Base-by-base conservation (phyloP, 2,329 filamentous ascomycete genomes). In the Colletotrichum phormii region DNA sequence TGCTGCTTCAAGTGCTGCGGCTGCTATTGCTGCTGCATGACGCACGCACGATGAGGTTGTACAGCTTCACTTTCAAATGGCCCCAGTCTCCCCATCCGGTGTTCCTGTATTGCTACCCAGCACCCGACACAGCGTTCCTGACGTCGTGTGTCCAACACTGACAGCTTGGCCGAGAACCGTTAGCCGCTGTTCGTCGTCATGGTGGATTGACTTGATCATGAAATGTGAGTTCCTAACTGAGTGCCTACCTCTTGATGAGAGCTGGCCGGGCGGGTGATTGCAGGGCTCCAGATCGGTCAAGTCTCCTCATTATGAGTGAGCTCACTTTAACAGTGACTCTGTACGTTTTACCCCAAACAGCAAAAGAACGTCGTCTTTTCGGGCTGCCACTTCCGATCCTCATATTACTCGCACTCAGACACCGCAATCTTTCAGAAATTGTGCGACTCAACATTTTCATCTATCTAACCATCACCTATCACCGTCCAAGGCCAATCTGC, bases 41-140 rank as follows among this genome's bases (percentile, higher is more conserved):
- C 29, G 66, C 60, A 72, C 59, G 66, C 70, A 70, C 70, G 70
- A 72, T 72, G 70, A 72, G 70, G 70, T 70, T 59, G 70, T 70
- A 72, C 70, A 60, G 66, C 70, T 64, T 70, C 65, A 59, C 24
- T 67, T 59, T 61, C 46, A 69, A 60, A 49, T 60, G 59, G 59
- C 33, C 33, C 35, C 53, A n/a, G 31, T 51, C 54, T 35, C 46
- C 31, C 68, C 64, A 62, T 26, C 22, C 57, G 31, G 33, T 51
- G 26, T 49, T 60, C 37, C 29, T 54, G 51, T 64, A 69, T 68
- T 72, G 70, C 70, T 64, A 72, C 70, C 58, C 42, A 54, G 42
- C 54, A 53, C 29, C 29, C 70, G 29, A 64, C 29, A 33, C 70
- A 33, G 31, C 24, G 70, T 72, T 72, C 54, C 66, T 72, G 66